These are phyloP conservation scores for Aspergillus piperis DNA, from an alignment of 2,329 filamentous ascomycete genomes.

Conservation along the genomic window DNA sequence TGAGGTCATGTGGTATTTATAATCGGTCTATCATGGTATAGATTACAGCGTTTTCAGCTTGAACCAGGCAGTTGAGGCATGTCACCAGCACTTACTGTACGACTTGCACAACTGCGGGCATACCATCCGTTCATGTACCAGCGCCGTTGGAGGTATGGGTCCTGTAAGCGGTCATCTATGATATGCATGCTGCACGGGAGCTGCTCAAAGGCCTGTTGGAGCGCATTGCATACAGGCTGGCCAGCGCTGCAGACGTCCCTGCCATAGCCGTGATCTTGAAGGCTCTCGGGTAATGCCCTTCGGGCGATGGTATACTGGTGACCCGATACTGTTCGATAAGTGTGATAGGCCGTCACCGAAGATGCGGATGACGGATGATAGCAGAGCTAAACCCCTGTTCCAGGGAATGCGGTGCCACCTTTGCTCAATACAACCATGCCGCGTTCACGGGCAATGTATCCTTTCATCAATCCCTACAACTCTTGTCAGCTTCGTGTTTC, in stretches of 20 bases:
- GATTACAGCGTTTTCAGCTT: neutral
- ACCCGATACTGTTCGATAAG: neutral
- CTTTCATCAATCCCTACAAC: conserved; percentile 87
- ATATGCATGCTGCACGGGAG: neutral
- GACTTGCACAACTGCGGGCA: neutral
- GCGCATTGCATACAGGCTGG: neutral
- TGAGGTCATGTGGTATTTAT: neutral
- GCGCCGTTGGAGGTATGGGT: neutral
- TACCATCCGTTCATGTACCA: neutral
- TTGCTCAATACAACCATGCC: conserved; percentile 92
- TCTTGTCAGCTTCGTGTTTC: conserved; percentile 15
- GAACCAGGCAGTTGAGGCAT: neutral
- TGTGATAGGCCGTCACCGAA: neutral
- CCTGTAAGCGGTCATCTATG: neutral
- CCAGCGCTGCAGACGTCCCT: neutral
- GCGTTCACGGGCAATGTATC: conserved; percentile 90
- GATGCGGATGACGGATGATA: neutral
- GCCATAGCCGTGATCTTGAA: neutral
- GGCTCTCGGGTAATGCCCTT: too few species aligned
- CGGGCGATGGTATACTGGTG: neutral
- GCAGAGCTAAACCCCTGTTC: conserved; percentile 72
- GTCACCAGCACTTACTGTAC: neutral
- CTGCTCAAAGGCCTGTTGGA: neutral
- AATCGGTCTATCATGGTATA: neutral
- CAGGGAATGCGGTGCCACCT: conserved; percentile 80